A percentile compares a stretch with the other conserved stretches of the same genome.
phyloP scores from a whole-genome alignment of 2,329 filamentous ascomycete genomes.

The Massarina eburnea region DNA sequence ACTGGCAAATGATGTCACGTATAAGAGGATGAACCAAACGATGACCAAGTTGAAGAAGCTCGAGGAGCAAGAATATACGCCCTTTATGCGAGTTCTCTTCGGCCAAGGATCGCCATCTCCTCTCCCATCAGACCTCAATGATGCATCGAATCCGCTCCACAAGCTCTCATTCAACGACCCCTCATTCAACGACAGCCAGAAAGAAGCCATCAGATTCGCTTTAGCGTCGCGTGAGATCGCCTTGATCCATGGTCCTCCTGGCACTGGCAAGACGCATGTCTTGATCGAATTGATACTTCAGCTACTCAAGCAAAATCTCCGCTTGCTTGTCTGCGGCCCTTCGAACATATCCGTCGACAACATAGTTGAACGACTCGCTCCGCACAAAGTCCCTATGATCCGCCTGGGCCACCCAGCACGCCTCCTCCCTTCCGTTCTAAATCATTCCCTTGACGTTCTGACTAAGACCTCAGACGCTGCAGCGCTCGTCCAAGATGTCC shows the following conservation, averaged over 20 bases:
- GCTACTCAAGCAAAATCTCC: slow-evolving; percentile 69
- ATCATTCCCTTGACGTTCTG: slow-evolving; percentile 87
- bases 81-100: slow-evolving; percentile 63
- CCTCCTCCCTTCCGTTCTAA: slow-evolving; percentile 81
- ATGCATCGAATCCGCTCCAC: slow-evolving; percentile 42
- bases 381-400: slow-evolving; percentile 82
- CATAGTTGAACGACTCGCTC: slow-evolving; percentile 86
- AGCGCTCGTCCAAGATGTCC: slow-evolving; percentile 83
- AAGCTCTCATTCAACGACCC: slow-evolving; percentile 58
- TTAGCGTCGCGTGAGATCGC: slow-evolving; percentile 79
- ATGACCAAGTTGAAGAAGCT: slow-evolving; percentile 62
- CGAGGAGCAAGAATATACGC: slow-evolving; percentile 56
- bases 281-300: slow-evolving; percentile 95
- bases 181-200: slow-evolving; percentile 62
- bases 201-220: slow-evolving; percentile 74
- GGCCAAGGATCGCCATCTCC: slow-evolving; percentile 59
- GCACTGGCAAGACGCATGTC: slow-evolving; percentile 96
- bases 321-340: slow-evolving; percentile 90
- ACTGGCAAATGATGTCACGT: slow-evolving; percentile 67
- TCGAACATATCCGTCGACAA: slow-evolving; percentile 99
- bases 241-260: slow-evolving; percentile 91
- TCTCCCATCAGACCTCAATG: slow-evolving; percentile 48
- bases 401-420: slow-evolving; percentile 91
- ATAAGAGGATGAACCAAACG: slow-evolving; percentile 66
- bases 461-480: slow-evolving; percentile 90